These are phyloP conservation scores for Calonectria hawksworthii DNA, from an alignment of 2,329 filamentous ascomycete genomes.

Conservation along the genomic window DNA sequence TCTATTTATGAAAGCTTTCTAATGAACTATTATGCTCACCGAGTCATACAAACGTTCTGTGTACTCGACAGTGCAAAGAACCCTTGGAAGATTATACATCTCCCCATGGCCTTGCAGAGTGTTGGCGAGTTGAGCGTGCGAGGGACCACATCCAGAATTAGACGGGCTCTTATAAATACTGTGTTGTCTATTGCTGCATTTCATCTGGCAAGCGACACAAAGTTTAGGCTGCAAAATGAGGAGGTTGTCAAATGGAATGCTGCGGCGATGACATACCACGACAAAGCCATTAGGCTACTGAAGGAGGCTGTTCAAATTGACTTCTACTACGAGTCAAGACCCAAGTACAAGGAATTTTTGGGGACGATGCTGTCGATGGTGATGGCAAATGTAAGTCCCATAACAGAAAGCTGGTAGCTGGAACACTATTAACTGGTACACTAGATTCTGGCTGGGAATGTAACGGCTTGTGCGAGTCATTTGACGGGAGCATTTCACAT, in stretches of 20 bases:
- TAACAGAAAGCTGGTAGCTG: no score
- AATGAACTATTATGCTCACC: conserved; percentile 40
- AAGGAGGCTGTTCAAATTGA: conserved; percentile 39
- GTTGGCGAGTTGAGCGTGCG: conserved; percentile 38
- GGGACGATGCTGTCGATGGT: conserved; percentile 48
- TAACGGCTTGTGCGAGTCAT: conserved; percentile 37
- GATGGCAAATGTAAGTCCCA: conserved; percentile 37
- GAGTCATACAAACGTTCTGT: conserved; percentile 41
- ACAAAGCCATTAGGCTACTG: conserved; percentile 36
- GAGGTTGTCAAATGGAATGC: conserved; percentile 36
- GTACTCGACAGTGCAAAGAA: conserved; percentile 45
- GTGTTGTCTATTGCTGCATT: conserved; percentile 44
- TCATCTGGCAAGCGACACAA: conserved; percentile 38
- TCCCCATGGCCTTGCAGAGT: conserved; percentile 41
- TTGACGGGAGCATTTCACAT: conserved; percentile 36
- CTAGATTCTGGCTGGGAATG: conserved; percentile 44
- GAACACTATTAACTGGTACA: background rate
- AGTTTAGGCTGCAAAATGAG: conserved; percentile 1
- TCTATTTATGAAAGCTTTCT: conserved; percentile 38
- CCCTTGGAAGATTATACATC: conserved; percentile 45
- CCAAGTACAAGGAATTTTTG: conserved; percentile 46
- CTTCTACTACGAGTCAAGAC: conserved; percentile 21
- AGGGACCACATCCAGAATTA: conserved; percentile 37
- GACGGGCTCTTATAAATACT: conserved; percentile 38
- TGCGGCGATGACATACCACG: conserved; percentile 15